Conservation (phyloP, 176 grass and related monocot genomes). For the Alopecurus myosuroides region DNA sequence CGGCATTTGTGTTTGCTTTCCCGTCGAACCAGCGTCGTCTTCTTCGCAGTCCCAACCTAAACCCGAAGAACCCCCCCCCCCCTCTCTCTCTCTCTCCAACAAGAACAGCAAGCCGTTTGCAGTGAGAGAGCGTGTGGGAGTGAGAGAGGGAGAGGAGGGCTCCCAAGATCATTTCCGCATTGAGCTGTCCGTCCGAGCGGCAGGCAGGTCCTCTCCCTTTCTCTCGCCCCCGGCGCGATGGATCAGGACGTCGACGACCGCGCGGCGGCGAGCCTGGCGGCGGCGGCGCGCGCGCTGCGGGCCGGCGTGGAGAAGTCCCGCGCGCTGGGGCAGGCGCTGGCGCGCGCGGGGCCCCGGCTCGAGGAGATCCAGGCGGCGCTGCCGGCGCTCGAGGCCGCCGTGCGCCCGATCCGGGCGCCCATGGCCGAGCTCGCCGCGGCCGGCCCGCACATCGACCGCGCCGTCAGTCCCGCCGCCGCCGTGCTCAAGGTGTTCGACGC, state of each 20-base stretch:
- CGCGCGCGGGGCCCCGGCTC: constrained; percentile 48
- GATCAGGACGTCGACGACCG: constrained; percentile 19
- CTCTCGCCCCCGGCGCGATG: background rate
- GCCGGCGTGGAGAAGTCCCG: constrained; percentile 56
- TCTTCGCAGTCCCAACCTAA: background rate
- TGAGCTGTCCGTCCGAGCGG: background rate
- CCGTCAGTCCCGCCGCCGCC: constrained; percentile 70
- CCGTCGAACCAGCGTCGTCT: background rate
- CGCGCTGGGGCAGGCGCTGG: constrained; percentile 30
- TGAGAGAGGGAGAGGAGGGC: background rate
- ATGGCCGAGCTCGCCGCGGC: constrained; percentile 42
- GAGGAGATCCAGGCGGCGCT: constrained; percentile 77
- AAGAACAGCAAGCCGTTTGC: background rate
- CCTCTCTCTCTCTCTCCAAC: background rate
- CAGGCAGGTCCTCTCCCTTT: background rate
- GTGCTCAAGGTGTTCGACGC: constrained; percentile 99
- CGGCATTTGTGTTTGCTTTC: too few relatives aligned
- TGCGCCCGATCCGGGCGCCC: constrained; percentile 75
- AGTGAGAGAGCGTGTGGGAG: background rate
- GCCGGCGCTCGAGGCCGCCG: constrained; percentile 71
- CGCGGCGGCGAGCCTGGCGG: constrained; percentile 31
- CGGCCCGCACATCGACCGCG: constrained; percentile 79
- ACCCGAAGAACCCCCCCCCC: background rate
- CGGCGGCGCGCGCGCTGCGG: constrained; percentile 42
- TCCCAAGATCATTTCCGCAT: background rate